phyloP scores from a whole-genome alignment of 2,329 filamentous ascomycete genomes.

The Leptoxyphium fumago region DNA sequence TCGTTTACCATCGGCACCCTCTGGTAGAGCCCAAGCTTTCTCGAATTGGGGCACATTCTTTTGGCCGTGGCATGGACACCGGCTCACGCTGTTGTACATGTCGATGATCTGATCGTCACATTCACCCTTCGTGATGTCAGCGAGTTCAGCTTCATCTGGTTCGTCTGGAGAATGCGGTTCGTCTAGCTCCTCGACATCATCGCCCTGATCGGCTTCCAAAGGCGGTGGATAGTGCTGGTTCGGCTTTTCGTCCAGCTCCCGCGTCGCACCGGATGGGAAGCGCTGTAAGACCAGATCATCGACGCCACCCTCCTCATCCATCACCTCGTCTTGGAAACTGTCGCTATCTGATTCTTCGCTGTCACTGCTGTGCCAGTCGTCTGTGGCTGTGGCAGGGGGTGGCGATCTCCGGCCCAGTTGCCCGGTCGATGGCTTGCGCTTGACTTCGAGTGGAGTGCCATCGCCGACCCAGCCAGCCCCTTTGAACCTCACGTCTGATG shows the following conservation, averaged over 20 bases:
- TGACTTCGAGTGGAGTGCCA: conserved; percentile 2
- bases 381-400: conserved; percentile 4
- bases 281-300: conserved; percentile 14
- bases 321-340: conserved; percentile 6
- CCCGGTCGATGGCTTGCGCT: conserved; percentile 10
- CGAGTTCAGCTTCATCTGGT: conserved; percentile 12
- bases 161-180: conserved; percentile 15
- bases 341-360: conserved; percentile 10
- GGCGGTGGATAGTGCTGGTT: conserved; percentile 2
- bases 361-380: conserved; percentile 7
- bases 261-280: conserved; percentile 15
- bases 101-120: conserved; percentile 11
- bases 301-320: conserved; percentile 13
- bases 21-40: conserved; percentile 18
- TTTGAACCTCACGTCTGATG: conserved; percentile 11
- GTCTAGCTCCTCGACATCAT: conserved; percentile 15
- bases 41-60: conserved; percentile 13
- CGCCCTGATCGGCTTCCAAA: conserved; percentile 12
- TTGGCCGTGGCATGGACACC: conserved; percentile 18
- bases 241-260: background rate
- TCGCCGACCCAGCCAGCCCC: conserved; percentile 12
- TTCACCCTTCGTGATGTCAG: conserved; percentile 13
- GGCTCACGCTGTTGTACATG: conserved; percentile 15
- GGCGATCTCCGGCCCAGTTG: conserved; percentile 13
- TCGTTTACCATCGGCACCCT: conserved; percentile 6